Conservation (phyloP, 2,329 filamentous ascomycete genomes). For the Blastomyces emzantsi region DNA sequence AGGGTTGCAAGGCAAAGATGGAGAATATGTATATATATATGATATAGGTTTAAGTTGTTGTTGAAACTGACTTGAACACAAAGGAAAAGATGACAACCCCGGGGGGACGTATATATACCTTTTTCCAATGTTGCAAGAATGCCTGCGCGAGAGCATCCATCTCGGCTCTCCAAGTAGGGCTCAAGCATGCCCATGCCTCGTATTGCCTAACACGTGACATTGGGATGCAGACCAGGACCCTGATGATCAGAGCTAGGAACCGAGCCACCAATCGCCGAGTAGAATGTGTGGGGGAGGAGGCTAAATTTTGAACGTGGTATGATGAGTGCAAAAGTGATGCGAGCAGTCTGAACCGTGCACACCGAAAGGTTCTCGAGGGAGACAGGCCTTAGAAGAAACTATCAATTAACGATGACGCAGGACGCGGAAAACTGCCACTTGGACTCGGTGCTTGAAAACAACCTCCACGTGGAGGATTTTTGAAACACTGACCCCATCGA, state of each 20-base stretch:
- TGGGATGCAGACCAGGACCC: constrained; percentile 6
- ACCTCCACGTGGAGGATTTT: constrained; percentile 8
- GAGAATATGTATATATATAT: neutral
- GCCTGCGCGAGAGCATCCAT: neutral
- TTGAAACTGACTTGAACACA: constrained; percentile 8
- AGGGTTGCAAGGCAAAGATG: neutral
- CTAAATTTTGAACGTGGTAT: constrained; percentile 2
- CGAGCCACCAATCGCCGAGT: constrained; percentile 2
- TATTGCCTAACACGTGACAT: constrained; percentile 8
- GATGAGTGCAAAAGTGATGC: constrained; percentile 3
- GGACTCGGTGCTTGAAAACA: neutral
- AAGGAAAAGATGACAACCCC: constrained; percentile 2
- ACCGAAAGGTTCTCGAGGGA: neutral
- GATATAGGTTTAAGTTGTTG: constrained; percentile 6
- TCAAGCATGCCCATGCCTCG: constrained; percentile 1
- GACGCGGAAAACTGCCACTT: neutral
- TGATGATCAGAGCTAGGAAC: constrained; percentile 5
- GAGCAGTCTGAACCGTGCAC: constrained; percentile 3
- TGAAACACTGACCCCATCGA: constrained; percentile 3
- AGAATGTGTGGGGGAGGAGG: neutral
- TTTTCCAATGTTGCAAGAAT: neutral
- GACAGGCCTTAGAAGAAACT: neutral
- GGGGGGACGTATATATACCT: constrained; percentile 4
- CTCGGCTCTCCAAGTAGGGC: constrained; percentile 5
- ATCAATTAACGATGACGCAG: neutral